These are phyloP conservation scores for Stylosanthes scabra DNA, from an alignment of 331 rosid genomes.

Conservation along the genomic window DNA sequence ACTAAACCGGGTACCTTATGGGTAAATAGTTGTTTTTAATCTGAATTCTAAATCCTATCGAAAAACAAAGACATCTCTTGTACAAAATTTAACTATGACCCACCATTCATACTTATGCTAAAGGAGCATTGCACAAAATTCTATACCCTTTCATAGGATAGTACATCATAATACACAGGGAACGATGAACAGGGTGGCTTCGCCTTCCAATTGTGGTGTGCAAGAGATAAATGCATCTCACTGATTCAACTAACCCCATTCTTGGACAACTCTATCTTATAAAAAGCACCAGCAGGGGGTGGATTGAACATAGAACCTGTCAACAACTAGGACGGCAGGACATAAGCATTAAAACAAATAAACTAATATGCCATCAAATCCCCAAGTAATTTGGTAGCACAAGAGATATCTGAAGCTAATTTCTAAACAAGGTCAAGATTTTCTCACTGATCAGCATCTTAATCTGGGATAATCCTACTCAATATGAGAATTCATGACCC, in stretches of 20 bases:
- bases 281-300: conserved; percentile 40
- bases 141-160: conserved; percentile 45
- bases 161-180: conserved; percentile 55
- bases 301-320: conserved; percentile 33
- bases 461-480: conserved; percentile 40
- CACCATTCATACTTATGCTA: conserved; percentile 5
- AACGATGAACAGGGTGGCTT: conserved; percentile 41
- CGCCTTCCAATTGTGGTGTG: conserved; percentile 44
- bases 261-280: conserved; percentile 54
- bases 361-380: conserved; percentile 26
- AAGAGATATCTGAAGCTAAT: conserved; percentile 33
- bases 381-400: conserved; percentile 36
- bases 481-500: conserved; percentile 97
- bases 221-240: conserved; percentile 50
- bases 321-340: conserved; percentile 25
- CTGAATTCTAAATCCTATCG: conserved; percentile 18
- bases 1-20: conserved; percentile 28
- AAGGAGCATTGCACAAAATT: conserved; percentile 41
- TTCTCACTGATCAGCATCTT: conserved; percentile 26
- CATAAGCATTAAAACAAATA: conserved; percentile 40
- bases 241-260: conserved; percentile 54
- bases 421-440: conserved; percentile 33
- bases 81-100: conserved; percentile 12
- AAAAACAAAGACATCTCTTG: conserved; percentile 15
- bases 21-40: conserved; percentile 29